These are phyloP conservation scores for Prunus mume DNA, from an alignment of 306 rosid species.

Conservation along the genomic window DNA sequence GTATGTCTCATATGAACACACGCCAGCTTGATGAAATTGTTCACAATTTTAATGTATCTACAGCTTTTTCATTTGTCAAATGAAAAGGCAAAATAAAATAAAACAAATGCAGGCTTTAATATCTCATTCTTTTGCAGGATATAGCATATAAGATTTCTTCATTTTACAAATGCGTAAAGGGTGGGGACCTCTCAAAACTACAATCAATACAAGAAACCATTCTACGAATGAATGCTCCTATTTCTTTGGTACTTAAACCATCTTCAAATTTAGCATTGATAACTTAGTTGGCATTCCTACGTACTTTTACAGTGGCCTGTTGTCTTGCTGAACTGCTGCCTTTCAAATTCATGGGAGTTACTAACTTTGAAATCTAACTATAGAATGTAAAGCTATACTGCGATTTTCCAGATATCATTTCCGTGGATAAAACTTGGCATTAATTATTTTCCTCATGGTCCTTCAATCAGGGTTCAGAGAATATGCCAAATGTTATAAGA, in stretches of 20 bases:
- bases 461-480: background rate
- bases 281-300: background rate
- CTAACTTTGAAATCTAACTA: background rate
- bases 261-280: background rate
- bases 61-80: background rate
- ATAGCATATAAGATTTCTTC: slow-evolving; percentile 28
- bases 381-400: background rate
- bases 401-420: background rate
- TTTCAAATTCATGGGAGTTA: background rate
- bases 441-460: background rate
- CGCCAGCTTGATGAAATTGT: too few relatives aligned
- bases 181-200: slow-evolving; percentile 31
- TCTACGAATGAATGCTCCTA: slow-evolving; percentile 30
- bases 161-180: slow-evolving; percentile 5
- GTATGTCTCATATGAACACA: too few relatives aligned
- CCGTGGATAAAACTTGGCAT: background rate
- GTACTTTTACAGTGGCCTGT: background rate
- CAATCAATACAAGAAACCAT: slow-evolving; percentile 28
- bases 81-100: background rate
- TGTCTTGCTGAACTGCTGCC: background rate
- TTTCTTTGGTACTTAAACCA: slow-evolving; percentile 23
- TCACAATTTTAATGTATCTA: background rate
- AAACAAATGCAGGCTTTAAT: background rate
- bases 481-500: background rate
- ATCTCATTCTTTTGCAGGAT: slow-evolving; percentile 20